Base-by-base conservation (phyloP, 1,284 basidiomycete species). In the Ustilago cynodontis region DNA sequence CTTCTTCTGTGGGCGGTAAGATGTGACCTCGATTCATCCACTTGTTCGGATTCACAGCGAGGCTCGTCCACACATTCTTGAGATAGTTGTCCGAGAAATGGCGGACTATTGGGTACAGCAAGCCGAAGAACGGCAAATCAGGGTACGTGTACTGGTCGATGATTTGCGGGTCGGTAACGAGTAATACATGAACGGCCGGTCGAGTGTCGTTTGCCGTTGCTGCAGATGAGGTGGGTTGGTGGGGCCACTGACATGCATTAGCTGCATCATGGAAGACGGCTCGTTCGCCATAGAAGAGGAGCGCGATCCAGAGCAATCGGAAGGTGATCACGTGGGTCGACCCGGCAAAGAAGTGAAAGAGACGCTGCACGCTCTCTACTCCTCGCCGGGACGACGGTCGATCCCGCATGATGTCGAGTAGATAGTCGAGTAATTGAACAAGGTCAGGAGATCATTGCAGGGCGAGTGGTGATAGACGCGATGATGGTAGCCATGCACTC, bases 1-100 rank as follows among this genome's bases (percentile, higher is more conserved):
- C 39, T 49, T 61, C 26, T 18, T 50, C 49, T 18, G 56, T 16
- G 8, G 62, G 57, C 20, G 71, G 28, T 2, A 54, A 39, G 49
- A 76, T 58, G 37, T 58, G 35, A 8, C 64, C 67, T 43, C 60
- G 50, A 22, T 56, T 18, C 51, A 64, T 33, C 74, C 74, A 77
- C 35, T 69, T 68, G 65, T 77, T 71, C 31, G 74, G 74, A 37
- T 77, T 69, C 52, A 69, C 43, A 1, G 59, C 67, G 6, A 73
- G 54, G 57, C 59, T 63, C 2, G 56, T 65, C 75, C 75, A 77
- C 22, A 70, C 75, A 26, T 73, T 73, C 33, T 67, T 73, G 22
- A 77, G 75, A 37, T 77, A 77, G 59, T 70, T 72, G 58, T 77
- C 75, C 22, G 75, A 70, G 31, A 77, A 77, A 20, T 73, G 71